Conservation (phyloP, 2,329 filamentous ascomycete genomes). For the Corynespora cassiicola region DNA sequence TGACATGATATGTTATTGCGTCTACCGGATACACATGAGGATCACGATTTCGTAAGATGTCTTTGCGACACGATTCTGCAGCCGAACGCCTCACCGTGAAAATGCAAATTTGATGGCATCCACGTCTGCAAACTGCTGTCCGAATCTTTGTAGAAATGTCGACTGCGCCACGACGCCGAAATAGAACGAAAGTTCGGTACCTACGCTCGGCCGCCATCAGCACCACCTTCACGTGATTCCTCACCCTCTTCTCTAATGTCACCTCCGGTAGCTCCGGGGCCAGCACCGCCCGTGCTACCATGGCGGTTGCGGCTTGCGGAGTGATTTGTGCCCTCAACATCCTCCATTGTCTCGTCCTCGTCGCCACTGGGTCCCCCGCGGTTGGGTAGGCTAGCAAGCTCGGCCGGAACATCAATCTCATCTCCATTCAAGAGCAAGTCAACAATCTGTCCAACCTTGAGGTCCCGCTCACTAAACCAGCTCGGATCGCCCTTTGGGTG, state of each 20-base stretch:
- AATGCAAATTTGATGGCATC: slow-evolving; percentile 20
- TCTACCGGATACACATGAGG: slow-evolving; percentile 44
- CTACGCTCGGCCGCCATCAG: slow-evolving; percentile 99
- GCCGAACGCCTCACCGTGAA: slow-evolving; percentile 42
- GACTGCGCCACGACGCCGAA: slow-evolving; percentile 44
- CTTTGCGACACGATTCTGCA: slow-evolving; percentile 25
- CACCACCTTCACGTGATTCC: slow-evolving; percentile 87
- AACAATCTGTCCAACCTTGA: slow-evolving; percentile 87
- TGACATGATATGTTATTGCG: slow-evolving; percentile 38
- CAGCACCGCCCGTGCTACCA: slow-evolving; percentile 75
- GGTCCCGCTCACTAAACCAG: slow-evolving; percentile 84
- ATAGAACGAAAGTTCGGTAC: slow-evolving; percentile 59
- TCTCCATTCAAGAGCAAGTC: slow-evolving; percentile 86
- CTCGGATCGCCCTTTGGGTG: slow-evolving; percentile 71
- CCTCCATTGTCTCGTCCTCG: slow-evolving; percentile 72
- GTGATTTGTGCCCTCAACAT: slow-evolving; percentile 61
- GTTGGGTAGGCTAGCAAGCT: slow-evolving; percentile 68
- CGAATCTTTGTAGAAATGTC: slow-evolving; percentile 28
- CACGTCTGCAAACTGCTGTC: slow-evolving; percentile 24
- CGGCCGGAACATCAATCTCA: slow-evolving; percentile 78
- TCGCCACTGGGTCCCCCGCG: slow-evolving; percentile 59
- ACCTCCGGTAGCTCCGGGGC: slow-evolving; percentile 84
- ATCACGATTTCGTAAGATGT: slow-evolving; percentile 27
- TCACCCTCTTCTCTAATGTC: slow-evolving; percentile 91
- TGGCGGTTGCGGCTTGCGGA: slow-evolving; percentile 37